Evolutionary conservation across 2,329 filamentous ascomycete species (phyloP).

Genomic region (Blumeria graminis): DNA sequence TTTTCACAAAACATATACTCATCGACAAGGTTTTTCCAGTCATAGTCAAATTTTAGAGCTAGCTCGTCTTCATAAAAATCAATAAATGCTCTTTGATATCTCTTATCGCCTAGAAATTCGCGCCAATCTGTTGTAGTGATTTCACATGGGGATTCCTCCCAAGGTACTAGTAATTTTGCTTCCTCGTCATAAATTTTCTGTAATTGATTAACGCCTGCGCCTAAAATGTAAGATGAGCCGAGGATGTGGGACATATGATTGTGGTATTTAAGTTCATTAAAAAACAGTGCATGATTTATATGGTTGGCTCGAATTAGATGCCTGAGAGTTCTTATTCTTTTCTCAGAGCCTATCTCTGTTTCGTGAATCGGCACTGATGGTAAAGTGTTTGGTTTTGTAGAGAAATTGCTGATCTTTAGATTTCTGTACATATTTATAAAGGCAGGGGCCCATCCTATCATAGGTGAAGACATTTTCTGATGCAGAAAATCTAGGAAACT

Average conservation of each 20-base stretch:
- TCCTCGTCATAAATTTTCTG: conserved; percentile 63
- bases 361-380: conserved; percentile 49
- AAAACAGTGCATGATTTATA: conserved; percentile 65
- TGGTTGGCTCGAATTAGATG: conserved; percentile 84
- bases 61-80: conserved; percentile 92
- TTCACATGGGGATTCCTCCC: conserved; percentile 67
- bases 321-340: conserved; percentile 60
- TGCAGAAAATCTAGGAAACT: no score
- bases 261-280: conserved; percentile 48
- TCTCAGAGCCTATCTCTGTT: conserved; percentile 59
- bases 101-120: conserved; percentile 53
- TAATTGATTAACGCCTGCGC: conserved; percentile 47
- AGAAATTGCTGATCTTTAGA: conserved; percentile 10
- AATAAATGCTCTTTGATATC: conserved; percentile 71
- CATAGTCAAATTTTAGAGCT: conserved; percentile 43
- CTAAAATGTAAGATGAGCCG: conserved; percentile 65
- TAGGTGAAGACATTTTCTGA: conserved; percentile 16
- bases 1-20: conserved; percentile 55
- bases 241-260: conserved; percentile 72
- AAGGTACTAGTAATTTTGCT: conserved; percentile 46
- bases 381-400: conserved; percentile 25
- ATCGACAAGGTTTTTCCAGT: conserved; percentile 57
- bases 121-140: conserved; percentile 67
- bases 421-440: conserved; percentile 18
- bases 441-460: conserved; percentile 21